Evolutionary conservation across 176 grass and related monocot genomes (phyloP), one percentile per base, ranked within the genome.

Genomic region (Triticum timopheevii): DNA sequence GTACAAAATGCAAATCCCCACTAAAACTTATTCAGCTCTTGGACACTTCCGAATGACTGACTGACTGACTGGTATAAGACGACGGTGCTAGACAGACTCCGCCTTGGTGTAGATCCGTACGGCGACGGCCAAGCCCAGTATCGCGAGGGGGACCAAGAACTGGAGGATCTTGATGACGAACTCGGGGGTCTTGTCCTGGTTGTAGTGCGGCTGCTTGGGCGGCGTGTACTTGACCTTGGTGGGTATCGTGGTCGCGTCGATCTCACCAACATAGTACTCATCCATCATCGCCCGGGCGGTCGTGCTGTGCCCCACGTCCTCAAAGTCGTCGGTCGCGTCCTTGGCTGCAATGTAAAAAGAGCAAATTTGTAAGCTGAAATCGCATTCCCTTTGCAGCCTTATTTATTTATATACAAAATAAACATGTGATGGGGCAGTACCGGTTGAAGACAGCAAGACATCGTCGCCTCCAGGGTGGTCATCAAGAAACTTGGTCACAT

Each of bases 381-480:
- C 0, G n/a, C 11, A 24, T 19, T 19, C 24, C n/a, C 72, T 17
- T 61, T 65, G 66, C 8, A 61, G 52, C 25, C 24, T 84, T 49
- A 1, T 36, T 69, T 59, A 59, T 22, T 30, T 30, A 22, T n/a
- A 64, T 61, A 71, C 65, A 19, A 38, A 54, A 86, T 4, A 38
- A 65, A 15, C 22, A 83, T 87, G 77, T 4, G 64, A 63, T 52
- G 10, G 58, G 23, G n/a, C 36, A 38, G 44, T 98, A 98, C 96
- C 96, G 44, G 93, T 95, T 80, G 96, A 92, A 79, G 93, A 94
- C 52, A 98, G 62, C 65, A 98, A 77, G 75, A 98, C 93, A 75
- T 98, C 96, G 45, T 98, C 96, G 61, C 96, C 96, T 79, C 96
- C 96, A 79, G 96, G 96, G 86, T 98, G 96, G 82, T 98, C 96